Conservation (phyloP, 495 filamentous ascomycete species). For the Corynascus novoguineensis region DNA sequence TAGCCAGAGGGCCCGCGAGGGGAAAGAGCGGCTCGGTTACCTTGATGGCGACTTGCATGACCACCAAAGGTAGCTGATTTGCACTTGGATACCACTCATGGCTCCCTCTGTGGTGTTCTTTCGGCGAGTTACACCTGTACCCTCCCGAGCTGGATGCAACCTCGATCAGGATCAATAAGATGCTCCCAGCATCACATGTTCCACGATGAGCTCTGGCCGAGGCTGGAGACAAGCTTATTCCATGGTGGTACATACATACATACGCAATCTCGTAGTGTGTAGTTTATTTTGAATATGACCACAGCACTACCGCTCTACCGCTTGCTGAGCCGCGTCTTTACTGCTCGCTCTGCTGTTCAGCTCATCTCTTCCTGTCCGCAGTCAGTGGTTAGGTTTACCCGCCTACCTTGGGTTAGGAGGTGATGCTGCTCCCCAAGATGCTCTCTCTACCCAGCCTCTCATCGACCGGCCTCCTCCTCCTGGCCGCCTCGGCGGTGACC, state of each 20-base stretch:
- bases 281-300: too few relatives aligned
- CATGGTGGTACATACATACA: not conserved
- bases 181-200: constrained; percentile 5
- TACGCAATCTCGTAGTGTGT: too few relatives aligned
- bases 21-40: not conserved
- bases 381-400: too few relatives aligned
- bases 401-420: too few relatives aligned
- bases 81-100: too few relatives aligned
- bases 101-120: too few relatives aligned
- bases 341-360: too few relatives aligned
- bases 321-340: too few relatives aligned
- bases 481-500: too few relatives aligned
- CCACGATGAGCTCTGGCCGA: not conserved
- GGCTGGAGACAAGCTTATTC: constrained; percentile 1
- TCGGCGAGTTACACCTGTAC: not conserved
- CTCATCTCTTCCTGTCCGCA: too few relatives aligned
- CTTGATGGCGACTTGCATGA: not conserved
- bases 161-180: not conserved
- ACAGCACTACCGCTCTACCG: too few relatives aligned
- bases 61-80: not conserved
- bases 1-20: too few relatives aligned
- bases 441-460: not conserved
- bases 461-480: constrained; percentile 11
- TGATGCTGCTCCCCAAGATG: not conserved
- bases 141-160: not conserved